A percentile compares a stretch with the other conserved stretches of the same genome.
phyloP scores from a whole-genome alignment of 306 rosid species.

The Citrullus mucosospermus region DNA sequence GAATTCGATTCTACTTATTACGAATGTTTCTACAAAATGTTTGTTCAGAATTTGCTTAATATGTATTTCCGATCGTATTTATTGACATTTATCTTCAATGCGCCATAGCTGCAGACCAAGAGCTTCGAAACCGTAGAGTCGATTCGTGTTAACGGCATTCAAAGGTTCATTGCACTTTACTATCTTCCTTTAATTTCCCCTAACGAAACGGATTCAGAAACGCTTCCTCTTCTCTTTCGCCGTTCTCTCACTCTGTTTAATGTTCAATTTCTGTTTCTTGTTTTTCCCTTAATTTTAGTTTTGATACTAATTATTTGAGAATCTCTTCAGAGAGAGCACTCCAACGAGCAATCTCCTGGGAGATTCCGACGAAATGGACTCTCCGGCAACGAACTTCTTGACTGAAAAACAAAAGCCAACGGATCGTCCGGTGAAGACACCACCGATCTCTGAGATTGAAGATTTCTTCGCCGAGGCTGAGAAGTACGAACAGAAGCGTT shows the following conservation, averaged over 20 bases:
- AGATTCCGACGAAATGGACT: conserved; percentile 29
- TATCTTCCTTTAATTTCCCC: conserved; percentile 6
- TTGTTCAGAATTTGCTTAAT: not conserved
- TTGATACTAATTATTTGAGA: not conserved
- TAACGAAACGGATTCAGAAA: conserved; percentile 7
- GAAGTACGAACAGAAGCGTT: conserved; percentile 57
- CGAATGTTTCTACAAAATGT: not conserved
- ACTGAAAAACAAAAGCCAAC: conserved; percentile 4
- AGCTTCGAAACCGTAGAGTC: conserved; percentile 41
- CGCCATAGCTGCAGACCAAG: conserved; percentile 27
- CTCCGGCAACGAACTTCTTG: conserved; percentile 4
- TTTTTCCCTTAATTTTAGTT: not conserved
- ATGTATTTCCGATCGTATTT: not conserved
- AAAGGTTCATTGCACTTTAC: conserved; percentile 30
- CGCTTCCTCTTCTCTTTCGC: conserved; percentile 5
- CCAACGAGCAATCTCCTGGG: conserved; percentile 32
- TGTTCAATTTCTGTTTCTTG: not conserved
- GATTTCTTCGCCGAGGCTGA: conserved; percentile 72
- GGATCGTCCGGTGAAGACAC: conserved; percentile 7
- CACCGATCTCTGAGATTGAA: conserved; percentile 56
- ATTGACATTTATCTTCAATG: conserved; percentile 15
- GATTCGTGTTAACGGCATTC: conserved; percentile 18
- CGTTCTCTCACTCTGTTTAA: not conserved
- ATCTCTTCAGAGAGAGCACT: conserved; percentile 19
- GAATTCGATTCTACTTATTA: not conserved